Base-by-base conservation (phyloP, 768 basidiomycete species). In the Clathrus columnatus region DNA sequence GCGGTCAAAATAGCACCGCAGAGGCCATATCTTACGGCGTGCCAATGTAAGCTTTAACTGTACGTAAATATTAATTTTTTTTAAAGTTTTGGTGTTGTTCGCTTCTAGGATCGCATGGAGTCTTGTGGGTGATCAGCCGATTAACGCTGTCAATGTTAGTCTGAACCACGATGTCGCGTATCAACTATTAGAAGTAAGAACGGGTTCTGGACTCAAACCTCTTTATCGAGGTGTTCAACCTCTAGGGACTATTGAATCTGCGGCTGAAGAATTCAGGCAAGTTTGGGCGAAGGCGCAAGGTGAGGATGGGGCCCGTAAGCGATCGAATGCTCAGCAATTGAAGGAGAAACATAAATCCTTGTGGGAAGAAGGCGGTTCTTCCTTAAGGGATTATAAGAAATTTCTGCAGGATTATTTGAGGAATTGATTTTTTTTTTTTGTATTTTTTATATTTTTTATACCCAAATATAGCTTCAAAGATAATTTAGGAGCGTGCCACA, bases 1-100 rank as follows among this genome's bases (percentile, higher is more conserved):
- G 60, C 47, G 65, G 65, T 4, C 61, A 62, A 27, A 64, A 64
- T 51, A 61, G 63, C 42, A 44, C 56, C 29, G 51, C 62, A 10
- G 65, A 66, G 56, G 48, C 61, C 5, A 50, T 64, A 26, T 20
- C 48, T 14, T 42, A 51, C 0, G 62, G 65, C 6, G 60, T 66
- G 0, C 63, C 62, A 8, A 59, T 64, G 60, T 62, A 47, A 26
- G 57, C 44, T 59, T n/a, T 30, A 43, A 5, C 47, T 48, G 3
- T 57, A 51, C 16, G 49, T 1, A 18, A 44, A 51, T 48, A 41
- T 17, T 57, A 7, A 49, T 6, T 48, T 2, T 28, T 46, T 51
- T 28, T 27, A 50, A 7, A 26, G 36, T 11, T 26, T n/a, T 23
- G n/a, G 20, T 8, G 27, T 17, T 14, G 18, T 43, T 28, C 26